A percentile compares a stretch with the other conserved stretches of the same genome.
These are phyloP conservation scores for Alternaria sp. DNA, from an alignment of 2,329 filamentous ascomycete species.

Conservation along the genomic window DNA sequence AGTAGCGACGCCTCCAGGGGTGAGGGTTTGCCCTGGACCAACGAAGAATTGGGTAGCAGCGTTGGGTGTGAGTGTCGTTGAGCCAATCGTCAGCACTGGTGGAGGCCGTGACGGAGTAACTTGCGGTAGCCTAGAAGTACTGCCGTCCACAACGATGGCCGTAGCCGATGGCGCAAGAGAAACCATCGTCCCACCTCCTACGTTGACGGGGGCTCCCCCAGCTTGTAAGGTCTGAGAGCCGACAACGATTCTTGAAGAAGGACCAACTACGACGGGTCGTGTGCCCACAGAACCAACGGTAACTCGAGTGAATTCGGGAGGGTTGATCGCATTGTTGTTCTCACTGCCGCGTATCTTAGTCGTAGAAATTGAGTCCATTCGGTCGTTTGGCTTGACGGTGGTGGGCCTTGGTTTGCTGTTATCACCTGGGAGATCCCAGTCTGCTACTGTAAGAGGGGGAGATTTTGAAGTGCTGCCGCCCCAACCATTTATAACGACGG, in stretches of 20 bases:
- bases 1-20: constrained; percentile 48
- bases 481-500: constrained; percentile 15
- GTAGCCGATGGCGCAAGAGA: constrained; percentile 38
- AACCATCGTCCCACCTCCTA: constrained; percentile 41
- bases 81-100: constrained; percentile 51
- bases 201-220: constrained; percentile 43
- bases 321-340: constrained; percentile 2
- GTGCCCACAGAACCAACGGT: constrained; percentile 37
- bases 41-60: constrained; percentile 55
- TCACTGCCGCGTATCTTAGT: constrained; percentile 5
- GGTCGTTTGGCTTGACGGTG: constrained; percentile 1
- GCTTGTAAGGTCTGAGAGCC: constrained; percentile 44
- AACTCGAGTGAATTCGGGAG: constrained; percentile 16
- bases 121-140: constrained; percentile 33
- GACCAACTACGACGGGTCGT: constrained; percentile 37
- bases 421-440: constrained; percentile 16
- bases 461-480: constrained; percentile 7
- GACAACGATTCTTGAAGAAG: constrained; percentile 42
- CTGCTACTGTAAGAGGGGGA: constrained; percentile 17
- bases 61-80: constrained; percentile 50
- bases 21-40: constrained; percentile 46
- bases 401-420: constrained; percentile 6
- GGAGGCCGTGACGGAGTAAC: constrained; percentile 20
- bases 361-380: constrained; percentile 5
- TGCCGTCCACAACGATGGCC: constrained; percentile 36